phyloP scores from a whole-genome alignment of 2,329 filamentous ascomycete genomes.

The Microascus cirrosus region DNA sequence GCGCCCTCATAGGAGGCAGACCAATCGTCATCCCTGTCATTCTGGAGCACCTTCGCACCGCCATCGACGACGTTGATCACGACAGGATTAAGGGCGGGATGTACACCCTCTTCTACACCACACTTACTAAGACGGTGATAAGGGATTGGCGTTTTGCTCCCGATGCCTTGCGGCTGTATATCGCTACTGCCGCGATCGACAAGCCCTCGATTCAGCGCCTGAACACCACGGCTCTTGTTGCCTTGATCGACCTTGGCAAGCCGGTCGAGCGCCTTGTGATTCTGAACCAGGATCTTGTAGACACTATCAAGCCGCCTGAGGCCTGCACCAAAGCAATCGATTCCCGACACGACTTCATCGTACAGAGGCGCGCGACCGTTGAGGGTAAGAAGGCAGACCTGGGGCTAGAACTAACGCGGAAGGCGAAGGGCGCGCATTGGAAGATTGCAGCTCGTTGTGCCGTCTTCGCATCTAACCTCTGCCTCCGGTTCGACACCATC shows the following conservation, averaged over 20 bases:
- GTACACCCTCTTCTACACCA: constrained; percentile 83
- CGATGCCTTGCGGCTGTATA: constrained; percentile 78
- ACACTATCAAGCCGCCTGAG: constrained; percentile 59
- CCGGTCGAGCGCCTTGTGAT: constrained; percentile 79
- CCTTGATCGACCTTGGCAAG: constrained; percentile 85
- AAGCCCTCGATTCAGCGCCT: constrained; percentile 91
- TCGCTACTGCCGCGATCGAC: constrained; percentile 80
- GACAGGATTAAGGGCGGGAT: constrained; percentile 90
- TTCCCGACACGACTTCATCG: constrained; percentile 61
- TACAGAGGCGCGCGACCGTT: constrained; percentile 63
- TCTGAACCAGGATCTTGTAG: constrained; percentile 58
- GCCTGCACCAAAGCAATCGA: constrained; percentile 32
- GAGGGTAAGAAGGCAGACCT: constrained; percentile 75
- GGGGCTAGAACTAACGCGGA: constrained; percentile 68
- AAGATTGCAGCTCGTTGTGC: constrained; percentile 87
- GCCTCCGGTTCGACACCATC: constrained; percentile 81
- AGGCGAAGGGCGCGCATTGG: constrained; percentile 79
- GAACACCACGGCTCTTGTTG: constrained; percentile 68
- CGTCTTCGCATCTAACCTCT: constrained; percentile 82
- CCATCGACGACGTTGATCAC: constrained; percentile 70
- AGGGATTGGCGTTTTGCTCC: constrained; percentile 94
- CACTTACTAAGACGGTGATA: constrained; percentile 74
- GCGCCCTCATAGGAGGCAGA: constrained; percentile 78
- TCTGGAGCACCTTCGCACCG: constrained; percentile 64
- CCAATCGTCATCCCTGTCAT: constrained; percentile 85